These are phyloP conservation scores for Penicillium sp. DNA, from an alignment of 2,329 filamentous ascomycete species.

Conservation along the genomic window DNA sequence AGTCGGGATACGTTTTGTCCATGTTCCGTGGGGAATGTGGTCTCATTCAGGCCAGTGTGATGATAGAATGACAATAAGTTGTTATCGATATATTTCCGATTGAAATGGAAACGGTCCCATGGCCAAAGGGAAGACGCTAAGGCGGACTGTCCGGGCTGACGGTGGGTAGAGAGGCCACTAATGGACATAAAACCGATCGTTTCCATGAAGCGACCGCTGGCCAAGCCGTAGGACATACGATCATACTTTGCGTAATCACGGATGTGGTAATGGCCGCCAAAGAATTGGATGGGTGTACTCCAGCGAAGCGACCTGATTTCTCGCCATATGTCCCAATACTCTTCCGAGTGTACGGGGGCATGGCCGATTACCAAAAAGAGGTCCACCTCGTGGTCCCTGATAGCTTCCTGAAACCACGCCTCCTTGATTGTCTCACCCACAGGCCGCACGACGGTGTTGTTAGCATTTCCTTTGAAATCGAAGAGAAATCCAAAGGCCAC, in stretches of 20 bases:
- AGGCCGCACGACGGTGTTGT: slow-evolving; percentile 79
- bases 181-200: slow-evolving; percentile 91
- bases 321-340: slow-evolving; percentile 68
- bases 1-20: slow-evolving; percentile 64
- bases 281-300: slow-evolving; percentile 80
- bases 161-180: slow-evolving; percentile 54
- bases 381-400: slow-evolving; percentile 69
- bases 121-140: too few relatives aligned
- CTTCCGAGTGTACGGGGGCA: slow-evolving; percentile 68
- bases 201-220: slow-evolving; percentile 86
- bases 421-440: slow-evolving; percentile 73
- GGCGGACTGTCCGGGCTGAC: too few relatives aligned
- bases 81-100: slow-evolving; percentile 82
- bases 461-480: slow-evolving; percentile 80
- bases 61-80: slow-evolving; percentile 77
- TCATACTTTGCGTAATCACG: slow-evolving; percentile 76
- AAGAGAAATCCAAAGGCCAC: slow-evolving; percentile 91
- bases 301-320: slow-evolving; percentile 68
- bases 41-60: slow-evolving; percentile 65
- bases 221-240: slow-evolving; percentile 65
- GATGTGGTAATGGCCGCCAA: slow-evolving; percentile 83
- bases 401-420: slow-evolving; percentile 78
- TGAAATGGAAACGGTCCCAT: slow-evolving; percentile 54
- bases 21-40: slow-evolving; percentile 66
- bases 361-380: slow-evolving; percentile 81